Percentiles rank a stretch among this genome's conserved stretches.
Conservation (phyloP, 495 filamentous ascomycete genomes). For the Hypoxylon fuscum region DNA sequence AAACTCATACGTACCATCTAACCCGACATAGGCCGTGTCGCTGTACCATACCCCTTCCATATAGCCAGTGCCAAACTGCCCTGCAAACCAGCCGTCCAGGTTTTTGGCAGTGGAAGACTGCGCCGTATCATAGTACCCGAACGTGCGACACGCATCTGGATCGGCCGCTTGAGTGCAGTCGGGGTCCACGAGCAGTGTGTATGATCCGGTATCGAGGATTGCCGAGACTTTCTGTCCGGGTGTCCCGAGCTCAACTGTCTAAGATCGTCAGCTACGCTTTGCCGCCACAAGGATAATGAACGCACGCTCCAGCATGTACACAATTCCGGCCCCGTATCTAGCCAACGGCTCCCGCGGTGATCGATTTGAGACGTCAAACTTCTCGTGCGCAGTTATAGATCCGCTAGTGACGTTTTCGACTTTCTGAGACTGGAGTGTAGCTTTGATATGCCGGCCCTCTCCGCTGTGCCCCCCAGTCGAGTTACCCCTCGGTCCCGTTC, state of each 20-base stretch:
- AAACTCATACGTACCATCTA: slow-evolving; percentile 44
- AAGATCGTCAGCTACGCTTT: slow-evolving; percentile 9
- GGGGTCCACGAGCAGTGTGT: slow-evolving; percentile 57
- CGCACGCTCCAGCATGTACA: slow-evolving; percentile 53
- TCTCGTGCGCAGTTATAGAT: slow-evolving; percentile 1
- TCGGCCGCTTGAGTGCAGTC: slow-evolving; percentile 51
- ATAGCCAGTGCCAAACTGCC: slow-evolving; percentile 53
- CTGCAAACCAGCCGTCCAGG: slow-evolving; percentile 46
- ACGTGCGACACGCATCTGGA: slow-evolving; percentile 45
- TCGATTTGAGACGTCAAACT: slow-evolving; percentile 1
- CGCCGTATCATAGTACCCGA: slow-evolving; percentile 52
- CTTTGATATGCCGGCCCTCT: slow-evolving; percentile 33
- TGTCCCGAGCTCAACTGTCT: slow-evolving; percentile 53
- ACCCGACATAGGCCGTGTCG: slow-evolving; percentile 49
- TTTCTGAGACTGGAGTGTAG: slow-evolving; percentile 33
- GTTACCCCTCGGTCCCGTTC: slow-evolving; percentile 3
- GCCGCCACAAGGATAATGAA: background rate
- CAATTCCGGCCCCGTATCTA: slow-evolving; percentile 46
- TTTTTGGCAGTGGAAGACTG: slow-evolving; percentile 47
- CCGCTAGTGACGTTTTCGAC: slow-evolving; percentile 32
- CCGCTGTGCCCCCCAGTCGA: slow-evolving; percentile 7
- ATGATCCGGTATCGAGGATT: slow-evolving; percentile 58
- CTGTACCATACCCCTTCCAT: slow-evolving; percentile 52
- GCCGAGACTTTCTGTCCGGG: slow-evolving; percentile 53
- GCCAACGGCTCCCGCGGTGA: slow-evolving; percentile 36